A percentile compares a stretch with the other conserved stretches of the same genome.
Conservation (phyloP, 148 eudicot genomes). For the Arctostaphylos glauca region DNA sequence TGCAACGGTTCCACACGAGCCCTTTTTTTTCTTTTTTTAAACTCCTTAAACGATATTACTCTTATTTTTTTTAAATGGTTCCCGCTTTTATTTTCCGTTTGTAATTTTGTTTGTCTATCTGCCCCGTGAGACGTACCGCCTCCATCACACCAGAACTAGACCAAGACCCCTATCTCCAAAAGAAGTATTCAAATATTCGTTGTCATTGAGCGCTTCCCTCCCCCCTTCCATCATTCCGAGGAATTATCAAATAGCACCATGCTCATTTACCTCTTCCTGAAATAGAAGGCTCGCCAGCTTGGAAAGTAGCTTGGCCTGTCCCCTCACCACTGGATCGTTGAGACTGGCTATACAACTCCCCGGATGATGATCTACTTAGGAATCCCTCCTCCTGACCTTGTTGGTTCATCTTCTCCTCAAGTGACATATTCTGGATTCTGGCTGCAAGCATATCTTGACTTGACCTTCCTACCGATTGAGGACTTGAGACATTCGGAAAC, state of each 20-base stretch:
- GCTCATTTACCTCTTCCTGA: slow-evolving; percentile 20
- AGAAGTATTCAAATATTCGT: neutral
- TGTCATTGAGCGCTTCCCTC: neutral
- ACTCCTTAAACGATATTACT: neutral
- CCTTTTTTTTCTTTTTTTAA: neutral
- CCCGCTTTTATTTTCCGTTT: slow-evolving; percentile 7
- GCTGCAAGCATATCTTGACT: slow-evolving; percentile 29
- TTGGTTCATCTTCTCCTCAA: slow-evolving; percentile 38
- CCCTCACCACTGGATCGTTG: slow-evolving; percentile 26
- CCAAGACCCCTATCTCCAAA: slow-evolving; percentile 13
- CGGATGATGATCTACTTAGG: slow-evolving; percentile 35
- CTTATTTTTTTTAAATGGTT: neutral
- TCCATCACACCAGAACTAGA: slow-evolving; percentile 6
- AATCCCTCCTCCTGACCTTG: slow-evolving; percentile 24
- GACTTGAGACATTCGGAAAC: slow-evolving; percentile 28
- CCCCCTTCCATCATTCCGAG: neutral
- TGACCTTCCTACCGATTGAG: slow-evolving; percentile 32
- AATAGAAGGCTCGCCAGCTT: slow-evolving; percentile 13
- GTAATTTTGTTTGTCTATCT: slow-evolving; percentile 15
- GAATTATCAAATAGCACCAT: neutral
- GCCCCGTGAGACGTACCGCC: neutral
- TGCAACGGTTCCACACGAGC: neutral
- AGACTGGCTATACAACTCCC: slow-evolving; percentile 29
- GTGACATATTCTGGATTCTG: slow-evolving; percentile 36
- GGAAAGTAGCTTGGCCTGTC: slow-evolving; percentile 6